A percentile compares a stretch with the other conserved stretches of the same genome.
These are phyloP conservation scores for Sanghuangporus weigelae DNA, from an alignment of 1,284 basidiomycete species.

Conservation along the genomic window DNA sequence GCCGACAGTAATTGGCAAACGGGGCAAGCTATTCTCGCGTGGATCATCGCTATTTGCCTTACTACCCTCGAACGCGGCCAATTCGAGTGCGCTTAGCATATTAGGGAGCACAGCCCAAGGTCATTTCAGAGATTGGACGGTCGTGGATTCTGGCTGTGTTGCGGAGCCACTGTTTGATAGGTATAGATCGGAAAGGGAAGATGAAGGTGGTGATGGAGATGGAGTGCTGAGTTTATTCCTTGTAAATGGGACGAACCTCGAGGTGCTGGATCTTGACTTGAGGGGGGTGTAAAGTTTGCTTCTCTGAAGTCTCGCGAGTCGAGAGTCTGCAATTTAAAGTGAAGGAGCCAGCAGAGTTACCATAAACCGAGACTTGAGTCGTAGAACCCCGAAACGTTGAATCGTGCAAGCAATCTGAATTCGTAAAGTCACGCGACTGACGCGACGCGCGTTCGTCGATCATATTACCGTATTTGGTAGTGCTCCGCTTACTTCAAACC, in stretches of 20 bases:
- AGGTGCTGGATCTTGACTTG: constrained; percentile 31
- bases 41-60: constrained; percentile 29
- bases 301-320: not conserved
- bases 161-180: constrained; percentile 37
- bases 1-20: constrained; percentile 38
- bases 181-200: constrained; percentile 26
- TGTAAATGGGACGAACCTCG: constrained; percentile 32
- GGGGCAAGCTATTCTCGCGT: constrained; percentile 33
- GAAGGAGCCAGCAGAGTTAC: no score
- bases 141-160: constrained; percentile 27
- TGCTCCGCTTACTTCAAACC: not conserved
- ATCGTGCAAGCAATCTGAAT: not conserved
- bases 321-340: no score
- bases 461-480: not conserved
- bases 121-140: constrained; percentile 34
- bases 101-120: constrained; percentile 30
- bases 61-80: constrained; percentile 34
- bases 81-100: constrained; percentile 33
- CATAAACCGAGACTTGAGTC: not conserved
- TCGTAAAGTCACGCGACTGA: not conserved
- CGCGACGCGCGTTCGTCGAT: not conserved
- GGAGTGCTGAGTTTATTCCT: constrained; percentile 34
- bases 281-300: not conserved
- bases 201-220: constrained; percentile 24
- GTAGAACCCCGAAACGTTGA: not conserved